Percentiles rank a stretch among this genome's conserved stretches.
phyloP scores from a whole-genome alignment of 1,139 yeast species.

The Hanseniaspora sp. region DNA sequence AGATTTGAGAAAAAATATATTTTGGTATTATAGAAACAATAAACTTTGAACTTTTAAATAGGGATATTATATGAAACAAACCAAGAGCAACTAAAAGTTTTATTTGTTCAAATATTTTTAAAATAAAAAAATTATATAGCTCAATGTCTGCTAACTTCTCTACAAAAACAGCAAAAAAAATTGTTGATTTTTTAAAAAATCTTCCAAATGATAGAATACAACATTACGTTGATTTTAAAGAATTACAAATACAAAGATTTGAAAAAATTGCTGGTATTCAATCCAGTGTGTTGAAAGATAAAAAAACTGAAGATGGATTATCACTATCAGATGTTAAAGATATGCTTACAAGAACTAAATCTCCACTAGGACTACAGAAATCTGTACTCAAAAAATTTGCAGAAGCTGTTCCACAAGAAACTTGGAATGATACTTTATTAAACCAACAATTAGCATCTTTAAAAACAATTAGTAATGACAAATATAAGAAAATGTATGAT shows the following conservation, averaged over 20 bases:
- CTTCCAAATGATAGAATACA: conserved; percentile 56
- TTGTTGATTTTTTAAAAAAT: conserved; percentile 35
- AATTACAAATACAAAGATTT: conserved; percentile 49
- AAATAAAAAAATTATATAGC: neutral
- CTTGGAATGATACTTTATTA: conserved; percentile 41
- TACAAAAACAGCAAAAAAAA: conserved; percentile 31
- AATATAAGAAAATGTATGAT: conserved; percentile 51
- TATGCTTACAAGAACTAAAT: conserved; percentile 28
- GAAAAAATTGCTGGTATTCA: conserved; percentile 37
- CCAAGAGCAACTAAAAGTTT: no score
- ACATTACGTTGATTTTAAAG: conserved; percentile 59
- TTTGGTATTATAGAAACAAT: no score
- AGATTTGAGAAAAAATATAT: no score
- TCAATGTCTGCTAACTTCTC: conserved; percentile 3
- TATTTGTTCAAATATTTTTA: no score
- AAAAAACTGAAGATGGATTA: conserved; percentile 27
- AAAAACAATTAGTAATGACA: conserved; percentile 48
- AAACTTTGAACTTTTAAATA: no score
- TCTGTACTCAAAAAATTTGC: conserved; percentile 30
- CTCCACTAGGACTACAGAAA: conserved; percentile 28
- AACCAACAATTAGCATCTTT: conserved; percentile 51
- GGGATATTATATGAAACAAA: no score
- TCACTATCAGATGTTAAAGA: conserved; percentile 29
- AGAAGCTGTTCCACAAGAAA: conserved; percentile 33
- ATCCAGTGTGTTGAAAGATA: conserved; percentile 23